Base-by-base conservation (phyloP, 768 basidiomycete species). In the Naganishia onofrii region DNA sequence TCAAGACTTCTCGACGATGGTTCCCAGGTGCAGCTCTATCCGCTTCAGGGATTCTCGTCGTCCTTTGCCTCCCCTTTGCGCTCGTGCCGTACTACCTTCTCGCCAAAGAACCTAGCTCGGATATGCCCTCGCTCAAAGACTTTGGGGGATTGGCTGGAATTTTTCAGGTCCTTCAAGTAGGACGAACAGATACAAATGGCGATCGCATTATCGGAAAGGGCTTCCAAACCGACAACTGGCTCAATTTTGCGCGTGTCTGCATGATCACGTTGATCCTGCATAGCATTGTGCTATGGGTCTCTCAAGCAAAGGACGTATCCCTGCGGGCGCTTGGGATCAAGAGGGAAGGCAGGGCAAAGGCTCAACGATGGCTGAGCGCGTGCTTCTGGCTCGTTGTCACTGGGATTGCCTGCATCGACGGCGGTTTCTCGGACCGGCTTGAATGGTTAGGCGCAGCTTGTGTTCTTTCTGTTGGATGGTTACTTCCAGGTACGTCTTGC, bases 81-180 rank as follows among this genome's bases (percentile, higher is more conserved):
- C 70, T 80, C 7, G 79, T 80, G 5, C 79, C 79, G 48, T 80
- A 80, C 68, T 80, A 80, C 70, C 78, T 80, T 55, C 38, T 63
- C 23, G 60, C 60, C 13, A 44, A 42, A 63, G 60, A 63, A 7
- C 38, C 60, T 7, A 63, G 38, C 42, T 42, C 42, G 10, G 7
- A 13, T 26, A 42, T 63, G 60, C 60, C 60, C 9, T 63, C 60
- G 15, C 5, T 52, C 26, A 17, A 19, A 28, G 48, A 34, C 32
- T 10, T n/a, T 10, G 65, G 48, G 12, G 48, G 28, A 34, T 32
- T 46, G 1, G 68, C 68, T 5, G 68, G 68, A 4, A 69, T 69
- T 28, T 69, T 69, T 28, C 15, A 53, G 6, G 44, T 55, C n/a
- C 29, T 69, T 28, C 68, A 60, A 60, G 46, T 63, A 26, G 60